A percentile compares a stretch with the other conserved stretches of the same genome.
Conservation (phyloP, 2,329 filamentous ascomycete species). For the Lasiodiplodia sp. region DNA sequence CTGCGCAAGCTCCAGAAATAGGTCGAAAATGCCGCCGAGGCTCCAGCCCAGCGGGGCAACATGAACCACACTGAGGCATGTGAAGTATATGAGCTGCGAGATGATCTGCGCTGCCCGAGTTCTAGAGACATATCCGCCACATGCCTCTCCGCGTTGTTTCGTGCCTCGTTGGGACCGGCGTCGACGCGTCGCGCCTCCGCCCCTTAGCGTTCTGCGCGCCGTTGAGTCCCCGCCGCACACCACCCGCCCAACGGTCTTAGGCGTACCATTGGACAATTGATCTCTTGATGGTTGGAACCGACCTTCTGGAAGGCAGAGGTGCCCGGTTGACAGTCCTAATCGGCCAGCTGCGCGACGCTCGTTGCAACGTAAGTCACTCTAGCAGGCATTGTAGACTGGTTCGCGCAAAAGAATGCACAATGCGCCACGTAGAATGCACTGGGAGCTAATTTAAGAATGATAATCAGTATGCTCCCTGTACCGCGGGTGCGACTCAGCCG, state of each 20-base stretch:
- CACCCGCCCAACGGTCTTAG: not conserved
- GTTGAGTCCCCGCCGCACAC: not conserved
- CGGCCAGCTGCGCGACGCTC: not conserved
- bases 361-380: not conserved
- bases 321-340: not conserved
- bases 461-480: not conserved
- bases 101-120: not conserved
- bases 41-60: constrained; percentile 21
- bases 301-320: not conserved
- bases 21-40: constrained; percentile 27
- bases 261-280: not conserved
- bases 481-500: not conserved
- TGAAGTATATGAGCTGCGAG: constrained; percentile 12
- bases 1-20: constrained; percentile 24
- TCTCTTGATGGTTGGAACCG: not conserved
- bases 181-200: not conserved
- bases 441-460: not conserved
- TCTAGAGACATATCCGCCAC: not conserved
- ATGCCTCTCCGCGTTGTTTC: constrained; percentile 17
- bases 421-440: not conserved
- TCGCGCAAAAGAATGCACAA: not conserved
- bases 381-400: not conserved
- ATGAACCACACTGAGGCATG: constrained; percentile 10
- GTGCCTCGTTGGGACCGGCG: constrained; percentile 1
- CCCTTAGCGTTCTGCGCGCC: constrained; percentile 1